Base-by-base conservation (phyloP, 2,329 filamentous ascomycete genomes). In the Leptographium radiaticola region DNA sequence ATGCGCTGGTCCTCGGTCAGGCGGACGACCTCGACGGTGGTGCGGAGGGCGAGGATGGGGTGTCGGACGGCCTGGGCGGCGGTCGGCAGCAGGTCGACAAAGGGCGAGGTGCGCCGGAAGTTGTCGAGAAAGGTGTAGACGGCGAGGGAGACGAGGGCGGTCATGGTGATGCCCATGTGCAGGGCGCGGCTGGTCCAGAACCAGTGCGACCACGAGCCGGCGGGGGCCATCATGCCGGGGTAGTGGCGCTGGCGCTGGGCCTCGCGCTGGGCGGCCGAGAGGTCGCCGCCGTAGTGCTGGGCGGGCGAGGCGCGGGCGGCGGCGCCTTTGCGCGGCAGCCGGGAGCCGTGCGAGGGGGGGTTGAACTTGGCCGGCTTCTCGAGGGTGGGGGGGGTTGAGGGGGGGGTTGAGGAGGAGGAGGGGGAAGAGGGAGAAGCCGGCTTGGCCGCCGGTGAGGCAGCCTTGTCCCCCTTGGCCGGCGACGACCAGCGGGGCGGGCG, bases 361-460 rank as follows among this genome's bases (percentile, higher is more conserved):
- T 87, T 87, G 75, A 95, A 97, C 66, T 84, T 86, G 63, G 86
- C 79, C 30, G 91, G 91, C 69, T 96, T 89, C 62, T 87, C 87
- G 59, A 98, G 83, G 6, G 89, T 78, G 54, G 53, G 52, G 48
- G 33, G 18, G 9, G 86, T 58, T 68, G 70, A 7, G 5, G 52
- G 38, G 7, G 31, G 65, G 11, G 39, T 13, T 7, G 39, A 16
- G 11, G 39, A 8, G 4, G 39, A n/a, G n/a, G n/a, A n/a, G n/a
- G n/a, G n/a, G n/a, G n/a, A n/a, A n/a, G n/a, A 18, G 4, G 40
- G 16, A 20, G 40, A 2, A 9, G 34, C 12, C 34, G 34, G 12
- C 34, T 9, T 36, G 34, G 34, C 25, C 25, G 25, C 25, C 25
- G 25, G 5, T 5, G 2, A 3, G 25, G 3, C 25, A 2, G 25